These are phyloP conservation scores for Gyromitra esculenta DNA, from an alignment of 2,329 filamentous ascomycete species.

Conservation along the genomic window DNA sequence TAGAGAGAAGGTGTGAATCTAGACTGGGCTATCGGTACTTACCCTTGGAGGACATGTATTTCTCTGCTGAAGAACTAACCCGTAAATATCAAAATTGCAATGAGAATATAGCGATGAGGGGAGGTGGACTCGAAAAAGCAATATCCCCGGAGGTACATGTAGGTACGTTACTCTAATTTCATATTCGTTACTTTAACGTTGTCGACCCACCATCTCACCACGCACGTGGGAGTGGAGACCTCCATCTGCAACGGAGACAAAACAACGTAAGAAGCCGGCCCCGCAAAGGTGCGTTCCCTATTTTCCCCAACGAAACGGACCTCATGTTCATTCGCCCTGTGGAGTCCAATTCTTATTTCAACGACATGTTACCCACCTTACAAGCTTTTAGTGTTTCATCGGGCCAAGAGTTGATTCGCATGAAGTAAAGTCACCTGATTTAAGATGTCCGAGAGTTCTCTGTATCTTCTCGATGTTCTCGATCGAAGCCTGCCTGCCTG, in stretches of 20 bases:
- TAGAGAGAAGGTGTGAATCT: neutral
- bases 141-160: neutral
- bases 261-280: slow-evolving; percentile 24
- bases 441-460: neutral
- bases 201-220: slow-evolving; percentile 7
- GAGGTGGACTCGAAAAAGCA: neutral
- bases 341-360: slow-evolving; percentile 51
- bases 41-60: neutral
- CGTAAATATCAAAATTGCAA: neutral
- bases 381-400: slow-evolving; percentile 26
- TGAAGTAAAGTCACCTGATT: neutral
- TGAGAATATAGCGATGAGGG: too few species aligned
- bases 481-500: too few species aligned
- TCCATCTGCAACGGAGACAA: slow-evolving; percentile 10
- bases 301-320: slow-evolving; percentile 30
- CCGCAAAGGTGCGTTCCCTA: slow-evolving; percentile 31
- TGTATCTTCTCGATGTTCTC: too few species aligned
- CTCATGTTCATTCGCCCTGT: slow-evolving; percentile 31
- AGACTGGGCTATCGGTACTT: neutral
- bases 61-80: too few species aligned
- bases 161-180: neutral
- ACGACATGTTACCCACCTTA: slow-evolving; percentile 47
- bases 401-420: neutral
- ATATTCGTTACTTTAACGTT: slow-evolving; percentile 10
- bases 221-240: slow-evolving; percentile 43